These are phyloP conservation scores for Paxillus ammoniavirescens DNA, from an alignment of 768 basidiomycete species.

Conservation along the genomic window DNA sequence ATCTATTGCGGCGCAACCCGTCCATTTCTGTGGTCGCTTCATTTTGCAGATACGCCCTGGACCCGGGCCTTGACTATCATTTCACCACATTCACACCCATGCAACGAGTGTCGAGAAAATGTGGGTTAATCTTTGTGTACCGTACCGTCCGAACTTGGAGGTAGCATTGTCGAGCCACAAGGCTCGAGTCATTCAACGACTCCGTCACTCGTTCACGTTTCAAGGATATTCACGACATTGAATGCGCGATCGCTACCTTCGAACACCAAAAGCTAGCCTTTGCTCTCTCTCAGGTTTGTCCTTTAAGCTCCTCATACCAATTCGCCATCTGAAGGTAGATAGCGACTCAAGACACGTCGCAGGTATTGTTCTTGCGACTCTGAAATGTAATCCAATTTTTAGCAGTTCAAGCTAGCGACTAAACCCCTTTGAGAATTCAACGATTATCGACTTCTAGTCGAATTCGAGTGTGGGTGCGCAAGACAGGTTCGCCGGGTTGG, in stretches of 20 bases:
- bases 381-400: constrained; percentile 8
- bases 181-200: too few species aligned
- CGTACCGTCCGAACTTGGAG: too few species aligned
- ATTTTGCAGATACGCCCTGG: too few species aligned
- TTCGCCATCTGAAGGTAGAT: not conserved
- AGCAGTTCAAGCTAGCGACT: not conserved
- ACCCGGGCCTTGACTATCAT: too few species aligned
- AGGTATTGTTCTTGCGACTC: constrained; percentile 8
- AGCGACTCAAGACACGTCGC: constrained; percentile 13
- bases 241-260: constrained; percentile 3
- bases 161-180: too few species aligned
- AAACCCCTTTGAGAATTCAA: constrained; percentile 11
- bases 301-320: not conserved
- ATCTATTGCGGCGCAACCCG: too few species aligned
- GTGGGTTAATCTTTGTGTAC: too few species aligned
- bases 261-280: constrained; percentile 8
- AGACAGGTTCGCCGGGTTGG: constrained; percentile 16
- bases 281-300: constrained; percentile 9
- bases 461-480: constrained; percentile 2
- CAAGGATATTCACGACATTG: constrained; percentile 10
- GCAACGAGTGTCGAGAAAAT: too few species aligned
- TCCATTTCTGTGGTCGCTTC: too few species aligned
- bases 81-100: too few species aligned
- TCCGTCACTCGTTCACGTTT: constrained; percentile 1
- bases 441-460: constrained; percentile 18